These are phyloP conservation scores for Neurospora discreta DNA, from an alignment of 495 filamentous ascomycete species.

Conservation along the genomic window DNA sequence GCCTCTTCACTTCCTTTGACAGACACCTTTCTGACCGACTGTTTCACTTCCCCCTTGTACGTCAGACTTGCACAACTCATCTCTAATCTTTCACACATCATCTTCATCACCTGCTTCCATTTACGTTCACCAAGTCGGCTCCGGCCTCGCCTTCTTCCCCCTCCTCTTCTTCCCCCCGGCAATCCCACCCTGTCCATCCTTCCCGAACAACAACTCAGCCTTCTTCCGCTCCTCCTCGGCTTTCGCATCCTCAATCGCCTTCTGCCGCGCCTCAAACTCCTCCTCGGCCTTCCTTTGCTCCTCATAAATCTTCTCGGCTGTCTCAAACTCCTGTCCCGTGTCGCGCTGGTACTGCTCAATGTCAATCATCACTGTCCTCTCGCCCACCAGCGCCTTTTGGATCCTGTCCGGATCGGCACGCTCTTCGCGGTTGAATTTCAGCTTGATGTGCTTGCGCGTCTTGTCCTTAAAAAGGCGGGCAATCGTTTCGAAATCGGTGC, in stretches of 20 bases:
- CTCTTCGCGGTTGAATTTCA: slow-evolving; percentile 91
- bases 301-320: slow-evolving; percentile 54
- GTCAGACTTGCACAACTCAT: too few relatives aligned
- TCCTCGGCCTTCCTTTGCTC: slow-evolving; percentile 55
- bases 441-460: slow-evolving; percentile 68
- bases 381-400: slow-evolving; percentile 51
- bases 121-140: not conserved
- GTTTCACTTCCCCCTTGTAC: too few relatives aligned
- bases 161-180: slow-evolving; percentile 27
- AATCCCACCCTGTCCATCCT: slow-evolving; percentile 19
- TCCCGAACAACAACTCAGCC: slow-evolving; percentile 42
- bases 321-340: slow-evolving; percentile 45
- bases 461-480: slow-evolving; percentile 68
- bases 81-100: not conserved
- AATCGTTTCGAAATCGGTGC: slow-evolving; percentile 88
- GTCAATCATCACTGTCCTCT: slow-evolving; percentile 48
- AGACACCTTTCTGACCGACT: too few relatives aligned
- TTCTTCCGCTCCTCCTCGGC: slow-evolving; percentile 37
- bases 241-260: slow-evolving; percentile 30
- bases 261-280: slow-evolving; percentile 49
- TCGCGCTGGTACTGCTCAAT: slow-evolving; percentile 55
- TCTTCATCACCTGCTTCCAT: too few relatives aligned
- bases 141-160: slow-evolving; percentile 19
- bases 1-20: too few relatives aligned
- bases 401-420: slow-evolving; percentile 58